Base-by-base conservation (phyloP, 2,329 filamentous ascomycete genomes). In the Ophiostoma sp. region DNA sequence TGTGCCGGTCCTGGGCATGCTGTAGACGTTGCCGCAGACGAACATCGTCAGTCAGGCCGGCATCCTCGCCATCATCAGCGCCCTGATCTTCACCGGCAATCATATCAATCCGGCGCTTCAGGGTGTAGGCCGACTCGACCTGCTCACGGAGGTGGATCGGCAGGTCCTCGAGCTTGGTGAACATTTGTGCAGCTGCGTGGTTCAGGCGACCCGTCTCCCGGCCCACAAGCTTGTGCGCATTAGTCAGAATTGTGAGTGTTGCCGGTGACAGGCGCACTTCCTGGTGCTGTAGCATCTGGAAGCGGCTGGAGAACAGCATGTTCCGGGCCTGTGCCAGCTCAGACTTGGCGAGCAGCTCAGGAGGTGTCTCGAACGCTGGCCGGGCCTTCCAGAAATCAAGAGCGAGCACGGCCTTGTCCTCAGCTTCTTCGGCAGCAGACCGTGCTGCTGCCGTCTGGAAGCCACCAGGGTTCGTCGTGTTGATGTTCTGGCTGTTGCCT, bases 221-320 rank as follows among this genome's bases (percentile, higher is more conserved):
- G 75, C 89, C 89, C 6, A 95, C 84, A 5, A 92, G 84, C 78
- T 91, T 90, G 80, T 95, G 93, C 0, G 90, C 89, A 74, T 93
- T 89, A 36, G 91, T 92, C 76, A 95, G 88, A 50, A 93, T 85
- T 76, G 90, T 87, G 22, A 95, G 85, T 1, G 91, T 93, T 28
- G 91, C 88, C 15, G 91, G 89, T 28, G 90, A 92, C 28, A 94
- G 86, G 74, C 89, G 87, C 71, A 95, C 85, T 78, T 92, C 89
- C 75, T 93, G 90, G 73, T 88, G 89, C 68, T 93, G 82, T 33
- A 90, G 80, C 57, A 76, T 85, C 80, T 88, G 88, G 80, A 90
- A 86, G 70, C 88, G 86, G 61, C 88, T 87, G 1, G 89, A 89
- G 66, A 87, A 86, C 50, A 90, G 81, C 61, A 84, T 83, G 69